Evolutionary conservation across 768 basidiomycete species (phyloP), one percentile per base, ranked within the genome.

Genomic region (Boletus reticuloceps): DNA sequence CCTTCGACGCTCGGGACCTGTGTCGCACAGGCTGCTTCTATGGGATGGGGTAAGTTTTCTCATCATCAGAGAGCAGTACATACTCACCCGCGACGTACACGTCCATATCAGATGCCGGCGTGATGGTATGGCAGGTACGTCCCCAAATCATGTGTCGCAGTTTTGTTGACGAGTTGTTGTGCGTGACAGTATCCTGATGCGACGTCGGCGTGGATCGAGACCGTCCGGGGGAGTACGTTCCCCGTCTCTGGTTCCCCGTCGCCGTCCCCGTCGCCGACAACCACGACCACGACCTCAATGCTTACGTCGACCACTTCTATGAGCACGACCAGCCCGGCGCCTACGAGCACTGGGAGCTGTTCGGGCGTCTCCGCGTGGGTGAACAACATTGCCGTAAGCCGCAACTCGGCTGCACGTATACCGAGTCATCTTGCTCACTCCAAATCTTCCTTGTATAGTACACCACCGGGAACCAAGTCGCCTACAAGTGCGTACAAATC

Each of bases 31-130:
- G 89, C 85, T 0, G 80, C 82, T 59, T 63, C 59, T n/a, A 55
- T 78, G 54, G 88, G 86, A 29, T 91, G 89, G 89, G 79, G 84
- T 85, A 56, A 71, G 85, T 74, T 22, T 22, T 53, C 31, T 37
- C 17, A 10, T 42, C 14, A 11, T 12, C 16, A 19, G 9, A 29
- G 17, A 17, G 4, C 2, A 29, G 29, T 29, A 1, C 10, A 38
- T 19, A 10, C 58, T 64, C 11, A 58, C 29, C 3, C 7, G 4
- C 12, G 39, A 19, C 19, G 13, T 20, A 10, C 6, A 16, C 17
- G 25, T 20, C 13, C 17, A 9, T 22, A 16, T 40, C 2, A 77
- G 75, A 61, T 55, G 75, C 49, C 0, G 76, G 77, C 9, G 76
- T 75, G 22, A 76, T 75, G 72, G 73, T 71, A 14, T 77, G 76